Conservation (phyloP, 192 early-diverging fungal genomes). For the Gonapodya sp. region DNA sequence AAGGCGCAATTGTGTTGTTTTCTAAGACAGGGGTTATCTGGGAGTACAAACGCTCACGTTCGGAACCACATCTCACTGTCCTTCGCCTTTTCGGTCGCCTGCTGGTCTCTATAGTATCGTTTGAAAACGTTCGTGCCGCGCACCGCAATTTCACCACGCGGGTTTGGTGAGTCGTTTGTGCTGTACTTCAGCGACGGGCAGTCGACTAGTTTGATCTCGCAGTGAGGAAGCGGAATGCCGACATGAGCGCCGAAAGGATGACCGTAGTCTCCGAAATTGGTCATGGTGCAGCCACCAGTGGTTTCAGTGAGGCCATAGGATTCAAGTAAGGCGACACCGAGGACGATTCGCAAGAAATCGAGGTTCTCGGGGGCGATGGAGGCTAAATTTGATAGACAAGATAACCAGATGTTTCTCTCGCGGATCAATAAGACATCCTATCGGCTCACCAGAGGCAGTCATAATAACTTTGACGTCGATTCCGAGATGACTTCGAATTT, state of each 20-base stretch:
- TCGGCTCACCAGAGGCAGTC: background rate
- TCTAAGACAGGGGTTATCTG: background rate
- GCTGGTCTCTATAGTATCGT: conserved; percentile 2
- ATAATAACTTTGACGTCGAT: background rate
- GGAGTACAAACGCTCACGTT: conserved; percentile 12
- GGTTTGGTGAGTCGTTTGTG: conserved; percentile 10
- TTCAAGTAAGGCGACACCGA: background rate
- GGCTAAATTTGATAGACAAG: background rate
- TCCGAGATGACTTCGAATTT: background rate
- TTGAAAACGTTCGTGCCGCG: conserved; percentile 11
- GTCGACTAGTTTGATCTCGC: conserved; percentile 14
- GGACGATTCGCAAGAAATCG: background rate
- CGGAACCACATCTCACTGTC: conserved; percentile 11
- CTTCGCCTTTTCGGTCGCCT: conserved; percentile 1
- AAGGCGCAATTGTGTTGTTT: background rate
- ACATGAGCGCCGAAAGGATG: conserved; percentile 4
- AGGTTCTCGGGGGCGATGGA: background rate
- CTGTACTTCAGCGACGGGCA: conserved; percentile 8
- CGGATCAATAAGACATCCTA: too few species aligned
- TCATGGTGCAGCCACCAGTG: conserved; percentile 1
- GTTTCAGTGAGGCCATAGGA: background rate
- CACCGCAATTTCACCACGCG: conserved; percentile 16
- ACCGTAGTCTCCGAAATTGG: background rate
- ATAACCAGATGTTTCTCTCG: too few species aligned
- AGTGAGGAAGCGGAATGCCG: conserved; percentile 2